Base-by-base conservation (phyloP, 257 asterid genomes). In the Eustoma russellianum region DNA sequence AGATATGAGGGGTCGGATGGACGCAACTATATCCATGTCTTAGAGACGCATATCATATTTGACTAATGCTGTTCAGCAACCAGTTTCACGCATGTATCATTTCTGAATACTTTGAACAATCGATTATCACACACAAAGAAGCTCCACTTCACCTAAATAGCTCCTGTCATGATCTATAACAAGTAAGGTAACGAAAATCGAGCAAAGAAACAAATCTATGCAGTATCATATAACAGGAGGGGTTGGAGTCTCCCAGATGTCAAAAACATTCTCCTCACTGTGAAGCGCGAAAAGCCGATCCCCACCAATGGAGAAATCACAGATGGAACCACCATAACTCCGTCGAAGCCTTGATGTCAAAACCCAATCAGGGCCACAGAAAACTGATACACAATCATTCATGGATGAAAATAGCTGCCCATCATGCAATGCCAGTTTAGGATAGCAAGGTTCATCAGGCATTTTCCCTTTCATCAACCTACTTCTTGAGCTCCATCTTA, bases 401-500 rank as follows among this genome's bases (percentile, higher is more conserved):
- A 89, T 89, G 1, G 97, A 89, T 4, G 97, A 89, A 41, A 81
- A 86, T 38, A 89, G 56, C 62, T 86, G 94, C 13, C 94, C 97
- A 0, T 77, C 83, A 7, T 83, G 94, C 69, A 79, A 70, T 17
- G 94, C 93, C 45, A 89, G 70, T 66, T 86, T 89, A 0, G 97
- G 97, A 28, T 76, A 89, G 56, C 97, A 89, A 0, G 94, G 86
- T 62, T 89, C 97, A 17, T 89, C 97, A 0, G 84, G 76, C 97
- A 89, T 83, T 60, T 77, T 79, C 44, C 95, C 88, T 34, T 89
- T 86, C 95, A 83, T 86, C 49, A 86, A 41, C 67, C 88, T 56
- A 33, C 97, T 89, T 60, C 97, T 83, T 1, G 97, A 89, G 54
- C 97, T 86, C 97, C 97, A 89, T 66, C 95, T 67, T 5, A 86